These are phyloP conservation scores for Parachaetomium inaequale DNA, from an alignment of 495 filamentous ascomycete genomes.

Conservation along the genomic window DNA sequence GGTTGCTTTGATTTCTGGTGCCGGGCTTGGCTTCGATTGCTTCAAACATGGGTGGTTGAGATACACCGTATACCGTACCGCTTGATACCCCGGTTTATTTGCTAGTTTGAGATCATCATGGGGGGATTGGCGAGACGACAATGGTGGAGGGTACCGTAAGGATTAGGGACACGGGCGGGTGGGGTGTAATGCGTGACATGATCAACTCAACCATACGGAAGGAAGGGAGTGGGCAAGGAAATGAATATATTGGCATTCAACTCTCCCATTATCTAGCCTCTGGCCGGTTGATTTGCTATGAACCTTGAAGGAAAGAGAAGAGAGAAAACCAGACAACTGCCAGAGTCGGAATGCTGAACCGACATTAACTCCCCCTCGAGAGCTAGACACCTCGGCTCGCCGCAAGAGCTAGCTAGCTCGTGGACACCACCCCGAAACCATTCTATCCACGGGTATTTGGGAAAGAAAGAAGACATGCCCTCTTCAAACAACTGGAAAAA, in stretches of 20 bases:
- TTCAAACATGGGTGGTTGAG: neutral
- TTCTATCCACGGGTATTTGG: conserved; percentile 1
- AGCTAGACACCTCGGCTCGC: neutral
- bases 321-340: neutral
- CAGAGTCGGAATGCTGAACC: neutral
- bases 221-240: neutral
- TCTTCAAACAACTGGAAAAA: neutral
- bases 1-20: neutral
- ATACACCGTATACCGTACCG: neutral
- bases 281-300: neutral
- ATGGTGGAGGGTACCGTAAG: neutral
- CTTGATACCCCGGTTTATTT: conserved; percentile 7
- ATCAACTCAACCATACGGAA: neutral
- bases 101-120: neutral
- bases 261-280: neutral
- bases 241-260: neutral
- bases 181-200: neutral
- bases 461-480: neutral
- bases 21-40: neutral
- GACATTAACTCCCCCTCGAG: neutral
- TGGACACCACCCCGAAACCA: neutral
- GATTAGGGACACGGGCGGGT: neutral
- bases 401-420: neutral
- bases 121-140: neutral
- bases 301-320: neutral